Evolutionary conservation across 805 yeast genomes (phyloP).

Genomic region (Metschnikowia shivogae): DNA sequence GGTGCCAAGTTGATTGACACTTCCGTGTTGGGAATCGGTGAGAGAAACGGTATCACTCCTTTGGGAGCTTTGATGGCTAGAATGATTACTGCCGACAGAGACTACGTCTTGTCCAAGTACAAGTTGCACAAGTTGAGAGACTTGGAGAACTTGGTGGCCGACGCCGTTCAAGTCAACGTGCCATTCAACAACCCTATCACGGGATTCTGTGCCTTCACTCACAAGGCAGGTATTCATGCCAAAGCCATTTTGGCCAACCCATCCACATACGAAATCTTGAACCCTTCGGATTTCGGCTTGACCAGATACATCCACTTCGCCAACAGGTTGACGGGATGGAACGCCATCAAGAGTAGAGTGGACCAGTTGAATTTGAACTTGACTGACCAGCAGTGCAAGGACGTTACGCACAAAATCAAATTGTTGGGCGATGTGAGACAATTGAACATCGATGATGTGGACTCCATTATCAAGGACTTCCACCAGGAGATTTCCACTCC

Average conservation of each 20-base stretch:
- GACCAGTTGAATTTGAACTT: slow-evolving; percentile 55
- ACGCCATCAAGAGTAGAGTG: slow-evolving; percentile 57
- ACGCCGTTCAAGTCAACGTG: slow-evolving; percentile 53
- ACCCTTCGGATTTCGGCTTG: slow-evolving; percentile 56
- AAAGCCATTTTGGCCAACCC: slow-evolving; percentile 61
- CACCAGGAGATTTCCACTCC: slow-evolving; percentile 43
- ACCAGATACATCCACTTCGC: slow-evolving; percentile 61
- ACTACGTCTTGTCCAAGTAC: slow-evolving; percentile 54
- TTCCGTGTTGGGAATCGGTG: slow-evolving; percentile 59
- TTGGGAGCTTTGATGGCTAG: slow-evolving; percentile 61
- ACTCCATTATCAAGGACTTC: slow-evolving; percentile 53
- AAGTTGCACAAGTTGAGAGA: slow-evolving; percentile 54
- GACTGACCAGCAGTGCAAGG: slow-evolving; percentile 55
- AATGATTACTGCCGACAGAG: slow-evolving; percentile 60
- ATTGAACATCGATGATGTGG: slow-evolving; percentile 57
- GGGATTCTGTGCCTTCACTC: slow-evolving; percentile 62
- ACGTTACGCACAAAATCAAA: slow-evolving; percentile 52
- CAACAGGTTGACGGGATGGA: slow-evolving; percentile 60
- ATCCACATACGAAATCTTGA: slow-evolving; percentile 57
- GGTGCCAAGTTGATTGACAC: slow-evolving; percentile 59
- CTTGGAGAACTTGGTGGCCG: slow-evolving; percentile 56
- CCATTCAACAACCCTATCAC: slow-evolving; percentile 63
- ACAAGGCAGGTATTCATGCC: slow-evolving; percentile 62
- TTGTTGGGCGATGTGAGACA: slow-evolving; percentile 58
- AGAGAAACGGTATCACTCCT: slow-evolving; percentile 61